A percentile compares a stretch with the other conserved stretches of the same genome.
Conservation (phyloP, 2,329 filamentous ascomycete genomes). For the Pleurostoma richardsiae region DNA sequence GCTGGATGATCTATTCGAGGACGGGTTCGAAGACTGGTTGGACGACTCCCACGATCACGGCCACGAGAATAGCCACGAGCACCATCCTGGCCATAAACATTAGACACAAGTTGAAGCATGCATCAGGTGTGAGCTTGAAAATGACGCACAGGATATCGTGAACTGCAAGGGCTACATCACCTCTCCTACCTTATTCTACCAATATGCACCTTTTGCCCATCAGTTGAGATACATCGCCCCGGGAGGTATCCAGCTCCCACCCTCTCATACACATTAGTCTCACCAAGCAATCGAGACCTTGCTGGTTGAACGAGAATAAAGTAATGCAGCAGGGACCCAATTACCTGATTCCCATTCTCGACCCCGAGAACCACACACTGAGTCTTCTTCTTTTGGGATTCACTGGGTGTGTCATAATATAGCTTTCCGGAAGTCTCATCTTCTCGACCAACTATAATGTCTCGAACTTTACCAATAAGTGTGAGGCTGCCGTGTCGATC, state of each 20-base stretch:
- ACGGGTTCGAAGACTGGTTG: background rate
- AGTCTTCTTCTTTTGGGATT: too few relatives aligned
- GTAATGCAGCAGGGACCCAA: background rate
- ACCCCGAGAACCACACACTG: background rate
- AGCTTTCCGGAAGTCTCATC: background rate
- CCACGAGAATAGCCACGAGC: slow-evolving; percentile 36
- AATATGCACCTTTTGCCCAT: too few relatives aligned
- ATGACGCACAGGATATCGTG: too few relatives aligned
- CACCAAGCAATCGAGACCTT: background rate
- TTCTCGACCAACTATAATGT: background rate
- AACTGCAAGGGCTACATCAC: too few relatives aligned
- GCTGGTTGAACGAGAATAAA: background rate
- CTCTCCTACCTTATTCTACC: too few relatives aligned
- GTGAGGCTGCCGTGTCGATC: background rate
- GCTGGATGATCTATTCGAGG: background rate
- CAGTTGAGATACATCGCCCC: background rate
- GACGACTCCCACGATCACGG: slow-evolving; percentile 42
- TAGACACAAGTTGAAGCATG: background rate
- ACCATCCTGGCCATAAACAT: slow-evolving; percentile 42
- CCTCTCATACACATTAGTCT: background rate
- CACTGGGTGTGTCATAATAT: background rate
- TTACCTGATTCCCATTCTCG: rapidly evolving
- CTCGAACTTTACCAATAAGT: background rate
- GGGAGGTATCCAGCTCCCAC: background rate
- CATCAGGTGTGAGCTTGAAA: too few relatives aligned